These are phyloP conservation scores for Letharia columbiana DNA, from an alignment of 495 filamentous ascomycete species.

Conservation along the genomic window DNA sequence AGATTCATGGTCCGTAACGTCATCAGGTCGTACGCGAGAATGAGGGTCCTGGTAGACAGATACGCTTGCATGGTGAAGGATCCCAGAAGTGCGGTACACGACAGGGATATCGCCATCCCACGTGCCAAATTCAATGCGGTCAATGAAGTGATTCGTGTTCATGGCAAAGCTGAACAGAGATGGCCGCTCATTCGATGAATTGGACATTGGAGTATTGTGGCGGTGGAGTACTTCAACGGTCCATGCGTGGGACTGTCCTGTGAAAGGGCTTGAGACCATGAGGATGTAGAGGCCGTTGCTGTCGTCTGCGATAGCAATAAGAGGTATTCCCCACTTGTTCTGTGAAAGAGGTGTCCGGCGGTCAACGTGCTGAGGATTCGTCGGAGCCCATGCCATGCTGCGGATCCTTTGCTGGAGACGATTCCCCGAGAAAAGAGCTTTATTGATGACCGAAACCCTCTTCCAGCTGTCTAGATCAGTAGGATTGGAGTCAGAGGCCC, in stretches of 20 bases:
- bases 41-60: not conserved
- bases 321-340: slow-evolving; percentile 33
- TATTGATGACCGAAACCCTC: slow-evolving; percentile 39
- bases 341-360: not conserved
- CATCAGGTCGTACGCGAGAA: not conserved
- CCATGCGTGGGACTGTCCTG: not conserved
- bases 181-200: not conserved
- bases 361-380: slow-evolving; percentile 2
- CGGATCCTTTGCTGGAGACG: slow-evolving; percentile 15
- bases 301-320: slow-evolving; percentile 34
- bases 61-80: not conserved
- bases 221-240: not conserved
- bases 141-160: slow-evolving; percentile 10
- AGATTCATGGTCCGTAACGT: not conserved
- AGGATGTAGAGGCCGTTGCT: slow-evolving; percentile 12
- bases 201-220: not conserved
- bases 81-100: slow-evolving; percentile 4
- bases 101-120: slow-evolving; percentile 1
- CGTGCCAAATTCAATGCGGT: slow-evolving; percentile 1
- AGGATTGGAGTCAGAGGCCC: slow-evolving; percentile 31
- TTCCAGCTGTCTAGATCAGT: slow-evolving; percentile 34
- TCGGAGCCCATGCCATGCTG: slow-evolving; percentile 21
- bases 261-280: slow-evolving; percentile 5
- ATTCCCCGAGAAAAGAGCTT: slow-evolving; percentile 22
- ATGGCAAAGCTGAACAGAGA: slow-evolving; percentile 7